Conservation (phyloP, 2,329 filamentous ascomycete genomes). For the Colletotrichum sp. region DNA sequence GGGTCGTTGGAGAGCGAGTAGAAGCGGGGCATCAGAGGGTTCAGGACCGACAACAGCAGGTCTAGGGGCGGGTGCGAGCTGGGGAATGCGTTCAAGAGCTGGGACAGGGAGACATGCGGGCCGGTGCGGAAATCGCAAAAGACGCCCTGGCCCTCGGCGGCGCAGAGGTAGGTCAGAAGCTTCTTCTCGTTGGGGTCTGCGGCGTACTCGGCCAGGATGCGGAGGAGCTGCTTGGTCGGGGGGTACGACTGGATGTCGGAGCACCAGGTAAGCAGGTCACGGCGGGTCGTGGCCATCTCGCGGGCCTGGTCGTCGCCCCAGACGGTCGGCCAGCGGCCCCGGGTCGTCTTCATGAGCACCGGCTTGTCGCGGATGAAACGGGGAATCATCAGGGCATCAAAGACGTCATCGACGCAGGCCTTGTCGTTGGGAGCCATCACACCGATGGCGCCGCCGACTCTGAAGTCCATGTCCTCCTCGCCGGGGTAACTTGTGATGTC, state of each 20-base stretch:
- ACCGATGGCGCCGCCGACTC: constrained; percentile 94
- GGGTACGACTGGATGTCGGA: constrained; percentile 92
- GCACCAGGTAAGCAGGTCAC: constrained; percentile 95
- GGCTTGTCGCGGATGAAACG: constrained; percentile 84
- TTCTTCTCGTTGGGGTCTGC: constrained; percentile 83
- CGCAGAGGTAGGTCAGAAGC: constrained; percentile 84
- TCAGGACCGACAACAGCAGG: constrained; percentile 77
- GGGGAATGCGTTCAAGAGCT: constrained; percentile 90
- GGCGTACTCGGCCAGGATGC: constrained; percentile 85
- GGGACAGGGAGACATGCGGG: constrained; percentile 82
- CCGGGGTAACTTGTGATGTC: constrained; percentile 94
- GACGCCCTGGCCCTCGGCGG: constrained; percentile 85
- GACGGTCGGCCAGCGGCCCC: constrained; percentile 93
- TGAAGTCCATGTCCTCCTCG: constrained; percentile 87
- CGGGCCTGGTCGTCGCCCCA: constrained; percentile 91
- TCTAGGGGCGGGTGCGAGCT: constrained; percentile 89
- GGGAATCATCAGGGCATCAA: constrained; percentile 82
- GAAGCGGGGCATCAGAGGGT: constrained; percentile 94
- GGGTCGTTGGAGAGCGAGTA: constrained; percentile 98
- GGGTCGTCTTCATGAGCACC: constrained; percentile 77
- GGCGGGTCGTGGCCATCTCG: constrained; percentile 85
- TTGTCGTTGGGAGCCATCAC: constrained; percentile 87
- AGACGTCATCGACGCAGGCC: constrained; percentile 78
- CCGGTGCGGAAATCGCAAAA: constrained; percentile 96
- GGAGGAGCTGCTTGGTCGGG: constrained; percentile 85